These are phyloP conservation scores for Fusarium graminum DNA, from an alignment of 2,329 filamentous ascomycete genomes.

Conservation along the genomic window DNA sequence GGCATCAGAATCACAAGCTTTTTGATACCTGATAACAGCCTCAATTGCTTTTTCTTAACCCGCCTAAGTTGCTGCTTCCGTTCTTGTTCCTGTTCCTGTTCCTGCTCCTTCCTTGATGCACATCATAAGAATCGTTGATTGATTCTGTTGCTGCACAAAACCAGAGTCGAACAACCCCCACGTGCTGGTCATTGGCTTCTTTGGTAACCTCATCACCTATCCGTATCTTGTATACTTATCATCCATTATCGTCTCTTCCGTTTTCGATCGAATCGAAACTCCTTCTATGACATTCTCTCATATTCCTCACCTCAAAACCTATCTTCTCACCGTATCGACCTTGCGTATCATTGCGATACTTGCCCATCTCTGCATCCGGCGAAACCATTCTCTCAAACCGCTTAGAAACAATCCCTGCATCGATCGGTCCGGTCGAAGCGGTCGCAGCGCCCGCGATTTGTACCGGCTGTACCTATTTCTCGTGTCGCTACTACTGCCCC, in stretches of 20 bases:
- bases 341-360: conserved; percentile 30
- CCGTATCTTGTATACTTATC: conserved; percentile 2
- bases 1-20: conserved; percentile 29
- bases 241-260: conserved; percentile 20
- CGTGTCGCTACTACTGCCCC: conserved; percentile 34
- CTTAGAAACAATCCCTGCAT: conserved; percentile 39
- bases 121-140: conserved; percentile 23
- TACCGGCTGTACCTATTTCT: conserved; percentile 37
- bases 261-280: conserved; percentile 26
- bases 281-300: conserved; percentile 37
- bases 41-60: conserved; percentile 24
- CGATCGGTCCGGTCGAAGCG: conserved; percentile 35
- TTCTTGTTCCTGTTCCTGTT: conserved; percentile 5
- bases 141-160: conserved; percentile 33
- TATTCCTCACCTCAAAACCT: conserved; percentile 31
- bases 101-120: conserved; percentile 16
- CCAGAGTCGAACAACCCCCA: conserved; percentile 27
- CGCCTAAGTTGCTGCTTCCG: conserved; percentile 11
- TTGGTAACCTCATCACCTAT: conserved; percentile 1
- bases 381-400: conserved; percentile 38
- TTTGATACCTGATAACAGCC: conserved; percentile 34
- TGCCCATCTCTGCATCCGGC: conserved; percentile 38
- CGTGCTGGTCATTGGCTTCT: conserved; percentile 32
- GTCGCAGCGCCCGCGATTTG: conserved; percentile 35
- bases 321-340: conserved; percentile 35